Percentiles rank a stretch among this genome's conserved stretches.
phyloP scores from a whole-genome alignment of 2,329 filamentous ascomycete genomes.

The Fusarium irregulare region DNA sequence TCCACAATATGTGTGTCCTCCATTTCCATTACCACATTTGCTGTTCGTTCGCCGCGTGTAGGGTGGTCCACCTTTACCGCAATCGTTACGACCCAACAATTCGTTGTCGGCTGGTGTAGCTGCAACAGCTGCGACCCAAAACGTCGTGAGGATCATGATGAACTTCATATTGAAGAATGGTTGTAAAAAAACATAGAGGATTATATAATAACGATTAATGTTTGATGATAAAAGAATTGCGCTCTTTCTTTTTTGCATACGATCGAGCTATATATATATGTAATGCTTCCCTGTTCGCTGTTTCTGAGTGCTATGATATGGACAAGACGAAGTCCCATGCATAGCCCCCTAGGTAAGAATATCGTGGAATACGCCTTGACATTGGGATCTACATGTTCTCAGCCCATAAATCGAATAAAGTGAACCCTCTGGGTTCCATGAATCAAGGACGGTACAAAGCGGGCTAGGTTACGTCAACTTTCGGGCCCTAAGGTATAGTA shows the following conservation, averaged over 20 bases:
- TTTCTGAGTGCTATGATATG: no score
- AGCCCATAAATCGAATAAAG: no score
- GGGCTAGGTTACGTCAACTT: background rate
- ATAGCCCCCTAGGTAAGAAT: no score
- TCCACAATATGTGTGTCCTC: background rate
- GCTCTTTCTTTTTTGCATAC: no score
- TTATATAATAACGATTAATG: background rate
- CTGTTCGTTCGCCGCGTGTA: background rate
- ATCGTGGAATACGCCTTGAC: no score
- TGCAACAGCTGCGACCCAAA: background rate
- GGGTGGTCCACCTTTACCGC: background rate
- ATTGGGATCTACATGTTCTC: no score
- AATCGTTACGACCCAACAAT: background rate
- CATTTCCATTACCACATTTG: background rate
- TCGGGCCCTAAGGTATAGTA: background rate
- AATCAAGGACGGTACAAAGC: background rate
- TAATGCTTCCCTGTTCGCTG: no score
- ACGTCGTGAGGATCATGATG: background rate
- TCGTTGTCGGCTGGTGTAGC: background rate
- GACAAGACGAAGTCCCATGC: no score
- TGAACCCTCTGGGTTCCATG: rapidly evolving
- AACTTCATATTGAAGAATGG: background rate
- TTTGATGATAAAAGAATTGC: background rate
- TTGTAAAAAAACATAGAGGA: no score
- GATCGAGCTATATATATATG: no score